Percentiles rank a stretch among this genome's conserved stretches.
phyloP scores from a whole-genome alignment of 768 basidiomycete genomes.

The Gloeophyllum trabeum region DNA sequence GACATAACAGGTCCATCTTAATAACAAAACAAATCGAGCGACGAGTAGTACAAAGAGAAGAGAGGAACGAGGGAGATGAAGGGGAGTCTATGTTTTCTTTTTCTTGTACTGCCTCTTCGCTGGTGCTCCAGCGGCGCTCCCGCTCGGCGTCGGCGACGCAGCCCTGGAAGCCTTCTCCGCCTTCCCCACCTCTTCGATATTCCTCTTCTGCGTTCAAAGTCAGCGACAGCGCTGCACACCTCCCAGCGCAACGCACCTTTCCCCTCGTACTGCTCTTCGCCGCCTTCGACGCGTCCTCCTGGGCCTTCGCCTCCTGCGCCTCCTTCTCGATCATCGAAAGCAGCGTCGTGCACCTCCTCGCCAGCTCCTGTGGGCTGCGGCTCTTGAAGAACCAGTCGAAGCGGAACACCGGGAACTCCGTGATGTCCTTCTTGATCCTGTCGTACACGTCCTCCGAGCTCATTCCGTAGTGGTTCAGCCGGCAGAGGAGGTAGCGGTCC shows the following conservation, averaged over 20 bases:
- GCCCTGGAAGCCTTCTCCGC: conserved; percentile 41
- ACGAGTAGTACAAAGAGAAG: neutral
- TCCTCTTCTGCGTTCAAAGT: conserved; percentile 44
- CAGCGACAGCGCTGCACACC: conserved; percentile 1
- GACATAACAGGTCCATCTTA: too few species aligned
- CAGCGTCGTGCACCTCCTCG: conserved; percentile 79
- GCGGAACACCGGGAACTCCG: conserved; percentile 92
- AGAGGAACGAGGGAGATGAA: neutral
- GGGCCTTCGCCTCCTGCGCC: conserved; percentile 46
- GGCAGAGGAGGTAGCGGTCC: conserved; percentile 87
- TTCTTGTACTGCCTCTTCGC: conserved; percentile 54
- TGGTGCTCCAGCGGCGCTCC: conserved; percentile 29
- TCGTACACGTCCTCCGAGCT: conserved; percentile 86
- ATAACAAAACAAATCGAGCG: too few species aligned
- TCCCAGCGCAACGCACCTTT: conserved; percentile 35
- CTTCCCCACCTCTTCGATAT: conserved; percentile 49
- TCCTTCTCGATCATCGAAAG: conserved; percentile 91
- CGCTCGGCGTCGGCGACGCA: conserved; percentile 43
- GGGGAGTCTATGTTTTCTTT: conserved; percentile 39
- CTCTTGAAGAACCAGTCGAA: conserved; percentile 99
- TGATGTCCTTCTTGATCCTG: conserved; percentile 90
- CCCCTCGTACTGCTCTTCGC: conserved; percentile 34
- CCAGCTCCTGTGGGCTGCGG: conserved; percentile 79
- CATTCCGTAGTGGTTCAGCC: conserved; percentile 85
- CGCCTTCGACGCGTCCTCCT: conserved; percentile 54